Conservation (phyloP, 2,329 filamentous ascomycete species). For the Phaeosphaeria sp. region DNA sequence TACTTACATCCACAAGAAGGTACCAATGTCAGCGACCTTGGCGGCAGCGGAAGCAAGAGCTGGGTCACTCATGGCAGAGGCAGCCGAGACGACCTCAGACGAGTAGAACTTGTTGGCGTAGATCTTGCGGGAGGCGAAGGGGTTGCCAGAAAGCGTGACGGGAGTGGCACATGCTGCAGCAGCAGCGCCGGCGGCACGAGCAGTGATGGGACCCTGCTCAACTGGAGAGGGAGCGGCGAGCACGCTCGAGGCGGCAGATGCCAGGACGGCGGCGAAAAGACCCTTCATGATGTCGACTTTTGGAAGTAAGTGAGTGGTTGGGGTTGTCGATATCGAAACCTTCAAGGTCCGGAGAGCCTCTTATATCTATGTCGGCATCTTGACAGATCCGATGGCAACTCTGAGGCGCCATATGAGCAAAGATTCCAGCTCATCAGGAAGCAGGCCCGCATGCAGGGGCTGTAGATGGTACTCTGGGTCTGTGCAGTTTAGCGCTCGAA, state of each 20-base stretch:
- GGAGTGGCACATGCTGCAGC: conserved; percentile 42
- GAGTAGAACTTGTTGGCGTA: conserved; percentile 63
- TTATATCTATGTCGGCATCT: conserved; percentile 36
- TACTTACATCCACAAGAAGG: conserved; percentile 62
- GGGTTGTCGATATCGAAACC: conserved; percentile 27
- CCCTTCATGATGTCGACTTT: conserved; percentile 44
- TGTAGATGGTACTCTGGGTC: conserved; percentile 33
- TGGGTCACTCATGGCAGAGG: conserved; percentile 63
- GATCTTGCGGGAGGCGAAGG: conserved; percentile 58
- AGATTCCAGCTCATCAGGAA: conserved; percentile 37
- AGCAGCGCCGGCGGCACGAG: conserved; percentile 34
- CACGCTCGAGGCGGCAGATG: conserved; percentile 44
- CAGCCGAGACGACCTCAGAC: conserved; percentile 61
- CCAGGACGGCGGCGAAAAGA: conserved; percentile 41
- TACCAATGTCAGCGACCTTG: conserved; percentile 58
- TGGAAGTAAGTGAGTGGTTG: conserved; percentile 21
- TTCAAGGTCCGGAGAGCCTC: conserved; percentile 22
- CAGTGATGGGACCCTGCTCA: conserved; percentile 43
- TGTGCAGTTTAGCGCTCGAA: conserved; percentile 33
- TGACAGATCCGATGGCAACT: conserved; percentile 10
- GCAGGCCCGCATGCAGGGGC: conserved; percentile 44
- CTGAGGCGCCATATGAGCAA: conserved; percentile 9
- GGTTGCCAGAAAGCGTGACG: conserved; percentile 58
- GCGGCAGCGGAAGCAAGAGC: conserved; percentile 60
- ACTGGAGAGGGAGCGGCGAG: conserved; percentile 42